Base-by-base conservation (phyloP, 176 grass and related monocot species). In the Stipa capillata region DNA sequence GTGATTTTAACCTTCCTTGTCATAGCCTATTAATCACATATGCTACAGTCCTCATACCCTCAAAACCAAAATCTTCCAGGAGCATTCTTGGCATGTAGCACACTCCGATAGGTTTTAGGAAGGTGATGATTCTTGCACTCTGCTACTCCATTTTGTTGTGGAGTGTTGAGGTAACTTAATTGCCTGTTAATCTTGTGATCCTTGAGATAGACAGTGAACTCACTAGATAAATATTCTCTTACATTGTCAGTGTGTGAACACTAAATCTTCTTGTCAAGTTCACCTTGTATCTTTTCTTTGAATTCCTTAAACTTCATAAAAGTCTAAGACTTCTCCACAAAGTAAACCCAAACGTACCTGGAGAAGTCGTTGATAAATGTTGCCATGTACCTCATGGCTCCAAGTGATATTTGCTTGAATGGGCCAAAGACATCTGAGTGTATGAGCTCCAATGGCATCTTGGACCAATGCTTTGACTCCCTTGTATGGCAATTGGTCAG, bases 61-160 rank as follows among this genome's bases (percentile, higher is more conserved):
- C n/a, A n/a, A 27, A 3, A 40, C 29, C 31, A 83, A 13, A 88
- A 88, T 23, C 53, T 29, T 41, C n/a, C n/a, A n/a, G n/a, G n/a
- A n/a, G n/a, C n/a, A n/a, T n/a, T n/a, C n/a, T n/a, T n/a, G n/a
- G n/a, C 64, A 28, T 83, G 62, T 0, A 88, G 13, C 72, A 83
- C 83, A 10, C 52, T 88, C 25, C 1, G 1, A 35, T 73, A 57
- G 2, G 11, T 72, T 33, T 88, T 4, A 16, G 52, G 27, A 5
- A 83, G 8, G 4, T 79, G 64, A 1, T 2, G 9, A 42, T 88
- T 73, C 29, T 83, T 88, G 4, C 33, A 53, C 34, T 88, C n/a
- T n/a, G n/a, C n/a, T n/a, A n/a, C n/a, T n/a, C n/a, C n/a, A n/a
- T n/a, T n/a, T n/a, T n/a, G n/a, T 65, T 74, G 42, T 56, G 62